Conservation (phyloP, 108 stramenopile species). For the Cafeteria roenbergensis region DNA sequence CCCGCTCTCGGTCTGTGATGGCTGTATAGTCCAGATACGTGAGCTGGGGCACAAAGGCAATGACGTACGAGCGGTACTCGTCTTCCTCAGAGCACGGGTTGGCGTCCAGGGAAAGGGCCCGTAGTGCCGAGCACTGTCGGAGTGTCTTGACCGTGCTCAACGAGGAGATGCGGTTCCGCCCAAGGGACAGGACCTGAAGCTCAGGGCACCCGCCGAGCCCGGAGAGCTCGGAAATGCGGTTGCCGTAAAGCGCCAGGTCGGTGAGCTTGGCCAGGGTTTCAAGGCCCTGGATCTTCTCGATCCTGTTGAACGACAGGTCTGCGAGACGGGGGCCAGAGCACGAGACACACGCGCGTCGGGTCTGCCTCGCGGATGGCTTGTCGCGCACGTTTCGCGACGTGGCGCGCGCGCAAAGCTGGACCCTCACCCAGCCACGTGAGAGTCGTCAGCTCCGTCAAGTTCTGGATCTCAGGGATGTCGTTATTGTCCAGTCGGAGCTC, state of each 20-base stretch:
- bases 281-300: neutral
- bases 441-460: neutral
- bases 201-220: neutral
- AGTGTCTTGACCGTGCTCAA: neutral
- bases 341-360: too few relatives aligned
- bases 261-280: neutral
- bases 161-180: neutral
- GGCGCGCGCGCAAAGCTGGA: neutral
- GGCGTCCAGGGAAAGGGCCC: neutral
- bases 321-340: too few relatives aligned
- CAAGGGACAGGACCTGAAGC: neutral
- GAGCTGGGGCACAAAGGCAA: neutral
- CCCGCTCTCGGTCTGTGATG: neutral
- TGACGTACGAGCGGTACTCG: neutral
- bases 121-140: neutral
- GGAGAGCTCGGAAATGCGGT: neutral
- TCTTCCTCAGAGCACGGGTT: neutral
- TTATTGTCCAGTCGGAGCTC: slow-evolving; percentile 2
- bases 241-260: neutral
- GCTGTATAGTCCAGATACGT: neutral
- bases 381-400: too few relatives aligned
- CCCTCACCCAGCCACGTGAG: neutral
- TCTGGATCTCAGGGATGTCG: neutral
- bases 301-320: neutral
- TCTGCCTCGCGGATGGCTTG: too few relatives aligned